Evolutionary conservation across 305 asterid species (phyloP).

Genomic region (Solanum hybrid): DNA sequence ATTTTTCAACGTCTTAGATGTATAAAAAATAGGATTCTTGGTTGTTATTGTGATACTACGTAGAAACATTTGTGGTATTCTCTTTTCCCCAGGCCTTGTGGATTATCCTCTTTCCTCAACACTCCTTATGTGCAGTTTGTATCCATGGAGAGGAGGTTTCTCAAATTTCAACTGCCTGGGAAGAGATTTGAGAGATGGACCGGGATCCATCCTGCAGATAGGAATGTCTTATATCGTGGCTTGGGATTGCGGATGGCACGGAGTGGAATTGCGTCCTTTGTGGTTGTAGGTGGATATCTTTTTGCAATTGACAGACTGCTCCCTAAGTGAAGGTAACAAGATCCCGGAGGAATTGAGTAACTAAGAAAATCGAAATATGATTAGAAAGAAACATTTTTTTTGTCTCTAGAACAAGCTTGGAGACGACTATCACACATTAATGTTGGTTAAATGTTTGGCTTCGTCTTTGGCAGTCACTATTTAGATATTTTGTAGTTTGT

Average conservation of each 20-base stretch:
- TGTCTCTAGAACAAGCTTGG: background rate
- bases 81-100: background rate
- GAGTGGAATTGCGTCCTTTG: slow-evolving; percentile 67
- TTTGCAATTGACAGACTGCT: slow-evolving; percentile 42
- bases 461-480: background rate
- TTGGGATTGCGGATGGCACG: slow-evolving; percentile 79
- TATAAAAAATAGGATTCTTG: background rate
- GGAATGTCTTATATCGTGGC: slow-evolving; percentile 61
- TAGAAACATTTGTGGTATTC: background rate
- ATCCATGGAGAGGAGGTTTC: slow-evolving; percentile 74
- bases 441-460: background rate
- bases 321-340: slow-evolving; percentile 8
- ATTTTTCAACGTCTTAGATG: background rate
- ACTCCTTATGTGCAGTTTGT: slow-evolving; percentile 44
- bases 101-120: background rate
- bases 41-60: background rate
- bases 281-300: slow-evolving; percentile 69
- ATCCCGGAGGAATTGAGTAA: background rate
- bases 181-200: slow-evolving; percentile 74
- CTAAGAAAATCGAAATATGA: background rate
- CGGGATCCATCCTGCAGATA: slow-evolving; percentile 85
- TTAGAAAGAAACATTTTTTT: background rate
- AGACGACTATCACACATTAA: background rate
- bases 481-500: background rate
- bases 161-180: slow-evolving; percentile 72